Base-by-base conservation (phyloP, 2,329 filamentous ascomycete genomes). In the Fusarium chlamydosporum region DNA sequence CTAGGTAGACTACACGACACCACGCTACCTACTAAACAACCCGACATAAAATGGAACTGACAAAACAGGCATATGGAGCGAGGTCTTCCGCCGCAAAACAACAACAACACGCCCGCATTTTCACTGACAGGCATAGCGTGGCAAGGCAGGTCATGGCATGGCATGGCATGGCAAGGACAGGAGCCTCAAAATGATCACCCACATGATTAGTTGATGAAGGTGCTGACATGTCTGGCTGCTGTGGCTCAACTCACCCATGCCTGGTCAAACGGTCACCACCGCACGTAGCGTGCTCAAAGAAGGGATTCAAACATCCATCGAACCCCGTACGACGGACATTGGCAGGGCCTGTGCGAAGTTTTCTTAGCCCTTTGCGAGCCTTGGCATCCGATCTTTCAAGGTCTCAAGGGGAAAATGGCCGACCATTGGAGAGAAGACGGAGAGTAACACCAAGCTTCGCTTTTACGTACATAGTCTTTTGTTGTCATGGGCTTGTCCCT, bases 381-480 rank as follows among this genome's bases (percentile, higher is more conserved):
- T 76, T 75, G 72, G 74, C 74, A 72, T 75, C 74, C 58, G 67
- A 76, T 75, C 71, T 68, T 56, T 42, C 16, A 26, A 38, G 23
- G 23, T 27, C 47, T 51, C 34, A 10, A 38, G 34, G 48, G 29
- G 50, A 52, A 59, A 45, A 52, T 40, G 34, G 51, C 46, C 50
- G 43, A 47, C 58, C 53, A 57, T 64, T 50, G 51, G 29, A 61
- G 53, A 51, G 29, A 27, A 35, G 35, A 47, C 37, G 41, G 29
- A 26, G 37, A 43, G 35, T 38, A 43, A 38, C n/a, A 40, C 51
- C 51, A 33, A 20, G 27, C 35, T 26, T n/a, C 15, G 10, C 18
- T 41, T 47, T 50, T 43, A 50, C 42, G 40, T 31, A 52, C 37
- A 26, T 27, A 20, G 34, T 40, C 5, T 38, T 27, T 51, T 35